These are phyloP conservation scores for Globisporangium camurandrum DNA, from an alignment of 352 stramenopile species.

Conservation along the genomic window DNA sequence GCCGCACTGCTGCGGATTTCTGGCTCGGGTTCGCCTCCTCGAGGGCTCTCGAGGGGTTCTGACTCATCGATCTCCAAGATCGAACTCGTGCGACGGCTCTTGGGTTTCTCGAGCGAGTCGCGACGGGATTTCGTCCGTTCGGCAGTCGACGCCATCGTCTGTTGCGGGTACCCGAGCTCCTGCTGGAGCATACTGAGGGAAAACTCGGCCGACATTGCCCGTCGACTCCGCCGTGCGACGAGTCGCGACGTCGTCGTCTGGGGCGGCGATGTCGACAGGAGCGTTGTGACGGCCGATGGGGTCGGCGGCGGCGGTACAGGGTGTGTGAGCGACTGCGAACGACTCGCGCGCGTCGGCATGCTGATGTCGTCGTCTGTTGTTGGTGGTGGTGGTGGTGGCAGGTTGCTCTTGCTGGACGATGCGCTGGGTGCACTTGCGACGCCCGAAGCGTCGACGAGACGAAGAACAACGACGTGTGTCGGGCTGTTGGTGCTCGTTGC, in stretches of 20 bases:
- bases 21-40: background rate
- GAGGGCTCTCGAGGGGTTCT: background rate
- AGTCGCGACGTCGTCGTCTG: too few relatives aligned
- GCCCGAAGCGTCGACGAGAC: background rate
- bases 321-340: constrained; percentile 38
- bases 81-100: constrained; percentile 23
- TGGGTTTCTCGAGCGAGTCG: constrained; percentile 16
- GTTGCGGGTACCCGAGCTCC: constrained; percentile 77
- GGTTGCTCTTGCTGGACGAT: too few relatives aligned
- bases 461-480: background rate
- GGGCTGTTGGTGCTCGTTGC: background rate
- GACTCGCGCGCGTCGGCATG: constrained; percentile 19
- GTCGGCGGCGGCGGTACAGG: constrained; percentile 20
- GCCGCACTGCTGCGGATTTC: background rate
- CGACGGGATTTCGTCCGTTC: constrained; percentile 15
- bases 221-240: constrained; percentile 18
- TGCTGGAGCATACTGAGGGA: constrained; percentile 57
- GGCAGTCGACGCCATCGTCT: too few relatives aligned
- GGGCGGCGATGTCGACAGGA: background rate
- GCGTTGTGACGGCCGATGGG: constrained; percentile 3
- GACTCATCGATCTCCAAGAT: too few relatives aligned
- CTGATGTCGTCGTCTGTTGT: background rate
- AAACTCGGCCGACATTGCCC: constrained; percentile 51
- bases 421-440: background rate
- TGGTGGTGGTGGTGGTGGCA: background rate